Percentiles rank a stretch among this genome's conserved stretches.
phyloP scores from a whole-genome alignment of 768 basidiomycete genomes.

The Termitomyces sp. region DNA sequence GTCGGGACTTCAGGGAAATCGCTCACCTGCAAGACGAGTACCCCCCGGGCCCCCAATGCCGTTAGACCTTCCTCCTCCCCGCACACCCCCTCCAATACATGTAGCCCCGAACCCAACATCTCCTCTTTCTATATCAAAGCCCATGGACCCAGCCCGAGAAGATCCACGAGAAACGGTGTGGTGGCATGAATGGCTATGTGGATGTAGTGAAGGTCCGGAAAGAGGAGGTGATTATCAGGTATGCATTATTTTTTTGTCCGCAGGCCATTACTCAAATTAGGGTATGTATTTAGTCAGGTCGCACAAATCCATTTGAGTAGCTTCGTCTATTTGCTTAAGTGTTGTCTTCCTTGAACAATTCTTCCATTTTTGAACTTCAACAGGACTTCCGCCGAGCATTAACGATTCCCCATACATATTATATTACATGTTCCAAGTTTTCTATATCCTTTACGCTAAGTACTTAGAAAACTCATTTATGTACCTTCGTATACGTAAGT shows the following conservation, averaged over 20 bases:
- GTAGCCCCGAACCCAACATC: slow-evolving; percentile 35
- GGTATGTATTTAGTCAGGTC: slow-evolving; percentile 52
- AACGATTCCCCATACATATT: not conserved
- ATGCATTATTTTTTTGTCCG: not conserved
- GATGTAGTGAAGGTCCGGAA: slow-evolving; percentile 72
- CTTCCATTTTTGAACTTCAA: not conserved
- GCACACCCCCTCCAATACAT: slow-evolving; percentile 48
- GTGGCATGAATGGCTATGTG: slow-evolving; percentile 90
- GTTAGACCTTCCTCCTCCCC: slow-evolving; percentile 58
- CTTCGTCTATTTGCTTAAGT: not conserved
- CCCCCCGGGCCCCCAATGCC: slow-evolving; percentile 50
- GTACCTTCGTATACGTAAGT: not conserved
- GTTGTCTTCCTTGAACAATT: too few species aligned
- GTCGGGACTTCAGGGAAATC: slow-evolving; percentile 1
- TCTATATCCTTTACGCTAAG: not conserved
- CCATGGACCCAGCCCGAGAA: slow-evolving; percentile 24
- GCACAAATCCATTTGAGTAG: slow-evolving; percentile 65
- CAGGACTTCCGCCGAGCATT: not conserved
- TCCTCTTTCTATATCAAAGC: slow-evolving; percentile 22
- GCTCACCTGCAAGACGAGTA: slow-evolving; percentile 8
- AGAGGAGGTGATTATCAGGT: slow-evolving; percentile 74
- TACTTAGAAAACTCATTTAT: not conserved
- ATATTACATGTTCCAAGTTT: not conserved
- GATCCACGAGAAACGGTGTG: slow-evolving; percentile 46
- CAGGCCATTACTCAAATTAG: slow-evolving; percentile 3